Conservation (phyloP, 768 basidiomycete genomes). For the Boletus subparvulus region DNA sequence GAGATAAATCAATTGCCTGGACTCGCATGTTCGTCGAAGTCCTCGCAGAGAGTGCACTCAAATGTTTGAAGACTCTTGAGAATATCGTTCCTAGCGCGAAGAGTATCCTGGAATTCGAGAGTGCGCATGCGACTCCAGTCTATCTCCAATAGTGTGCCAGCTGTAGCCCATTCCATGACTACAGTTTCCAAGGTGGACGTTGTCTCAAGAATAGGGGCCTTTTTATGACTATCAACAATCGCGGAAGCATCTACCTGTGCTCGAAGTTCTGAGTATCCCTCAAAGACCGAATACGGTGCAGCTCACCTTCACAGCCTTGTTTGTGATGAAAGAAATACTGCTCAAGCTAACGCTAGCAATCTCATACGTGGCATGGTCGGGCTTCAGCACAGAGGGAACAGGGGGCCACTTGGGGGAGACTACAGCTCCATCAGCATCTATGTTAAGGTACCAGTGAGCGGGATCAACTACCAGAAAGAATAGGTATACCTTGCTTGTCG, state of each 20-base stretch:
- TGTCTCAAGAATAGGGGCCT: slow-evolving; percentile 59
- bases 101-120: slow-evolving; percentile 88
- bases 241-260: slow-evolving; percentile 65
- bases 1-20: background rate
- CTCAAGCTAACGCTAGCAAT: slow-evolving; percentile 61
- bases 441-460: background rate
- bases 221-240: slow-evolving; percentile 66
- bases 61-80: slow-evolving; percentile 41
- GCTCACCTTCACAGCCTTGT: slow-evolving; percentile 80
- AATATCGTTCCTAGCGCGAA: slow-evolving; percentile 58
- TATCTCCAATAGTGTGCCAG: slow-evolving; percentile 60
- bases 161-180: slow-evolving; percentile 56
- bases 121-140: slow-evolving; percentile 82
- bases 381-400: slow-evolving; percentile 42
- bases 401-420: slow-evolving; percentile 83
- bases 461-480: background rate
- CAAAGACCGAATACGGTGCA: background rate
- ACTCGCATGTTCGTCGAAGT: slow-evolving; percentile 78
- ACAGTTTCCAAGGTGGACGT: slow-evolving; percentile 49
- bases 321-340: slow-evolving; percentile 76
- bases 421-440: slow-evolving; percentile 58
- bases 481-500: slow-evolving; percentile 47
- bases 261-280: background rate
- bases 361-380: slow-evolving; percentile 63
- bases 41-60: slow-evolving; percentile 57